Conservation (phyloP, 2,329 filamentous ascomycete species). For the Dothideomycetes sp. region DNA sequence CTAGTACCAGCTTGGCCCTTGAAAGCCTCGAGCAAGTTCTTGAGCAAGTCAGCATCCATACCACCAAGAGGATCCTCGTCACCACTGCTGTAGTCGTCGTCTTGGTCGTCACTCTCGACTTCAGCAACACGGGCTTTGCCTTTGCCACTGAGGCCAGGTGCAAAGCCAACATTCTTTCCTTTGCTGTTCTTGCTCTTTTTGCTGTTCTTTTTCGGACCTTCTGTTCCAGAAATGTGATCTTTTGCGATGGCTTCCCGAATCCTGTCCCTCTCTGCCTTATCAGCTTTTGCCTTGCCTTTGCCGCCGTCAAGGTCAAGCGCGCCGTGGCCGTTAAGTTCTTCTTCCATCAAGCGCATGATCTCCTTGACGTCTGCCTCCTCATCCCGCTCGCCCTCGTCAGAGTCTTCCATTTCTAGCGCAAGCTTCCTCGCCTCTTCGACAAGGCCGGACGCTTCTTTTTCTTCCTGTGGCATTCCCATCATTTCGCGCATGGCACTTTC, state of each 20-base stretch:
- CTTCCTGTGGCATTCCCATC: constrained; percentile 56
- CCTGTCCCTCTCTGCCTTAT: constrained; percentile 15
- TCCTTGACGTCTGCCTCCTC: constrained; percentile 54
- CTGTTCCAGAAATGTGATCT: neutral
- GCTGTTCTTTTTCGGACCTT: no score
- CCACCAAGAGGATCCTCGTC: constrained; percentile 46
- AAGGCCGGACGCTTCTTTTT: constrained; percentile 21
- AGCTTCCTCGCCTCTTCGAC: constrained; percentile 23
- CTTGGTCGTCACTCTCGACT: constrained; percentile 35
- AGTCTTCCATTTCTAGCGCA: constrained; percentile 29
- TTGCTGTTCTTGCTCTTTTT: neutral
- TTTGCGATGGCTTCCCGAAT: constrained; percentile 16
- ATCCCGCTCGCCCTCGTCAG: constrained; percentile 28
- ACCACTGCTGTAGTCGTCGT: constrained; percentile 17
- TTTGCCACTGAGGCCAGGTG: constrained; percentile 2
- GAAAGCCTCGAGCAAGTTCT: constrained; percentile 85
- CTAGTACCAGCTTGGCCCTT: constrained; percentile 78
- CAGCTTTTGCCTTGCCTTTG: constrained; percentile 11
- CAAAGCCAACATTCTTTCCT: constrained; percentile 8
- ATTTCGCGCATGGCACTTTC: constrained; percentile 82
- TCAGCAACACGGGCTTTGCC: constrained; percentile 12
- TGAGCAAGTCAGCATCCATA: constrained; percentile 77
- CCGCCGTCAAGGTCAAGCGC: constrained; percentile 42
- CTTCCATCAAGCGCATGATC: constrained; percentile 59
- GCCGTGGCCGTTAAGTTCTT: constrained; percentile 58